Conservation (phyloP, 305 asterid species). For the Fraxinus sp. region DNA sequence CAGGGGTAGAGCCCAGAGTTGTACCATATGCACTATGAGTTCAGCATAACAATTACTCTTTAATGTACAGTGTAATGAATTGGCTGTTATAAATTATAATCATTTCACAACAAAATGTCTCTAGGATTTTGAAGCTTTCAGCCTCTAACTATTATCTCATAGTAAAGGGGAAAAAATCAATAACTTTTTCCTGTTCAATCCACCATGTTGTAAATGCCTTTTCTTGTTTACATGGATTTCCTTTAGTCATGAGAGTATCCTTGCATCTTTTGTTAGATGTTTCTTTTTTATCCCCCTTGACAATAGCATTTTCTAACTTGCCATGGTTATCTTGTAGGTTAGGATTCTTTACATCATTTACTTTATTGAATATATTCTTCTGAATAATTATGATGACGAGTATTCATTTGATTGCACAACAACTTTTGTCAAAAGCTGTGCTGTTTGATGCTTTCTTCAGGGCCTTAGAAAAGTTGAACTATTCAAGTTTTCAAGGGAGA, state of each 20-base stretch:
- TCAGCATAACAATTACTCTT: not conserved
- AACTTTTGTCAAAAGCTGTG: slow-evolving; percentile 9
- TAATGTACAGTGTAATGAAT: too few relatives aligned
- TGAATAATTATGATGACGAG: not conserved
- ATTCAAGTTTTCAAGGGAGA: slow-evolving; percentile 86
- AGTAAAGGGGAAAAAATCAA: too few relatives aligned
- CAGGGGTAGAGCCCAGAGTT: slow-evolving; percentile 6
- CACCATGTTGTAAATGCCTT: not conserved
- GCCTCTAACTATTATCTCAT: not conserved
- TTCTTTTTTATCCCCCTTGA: too few relatives aligned
- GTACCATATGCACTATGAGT: slow-evolving; percentile 1
- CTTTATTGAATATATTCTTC: not conserved
- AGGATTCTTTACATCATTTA: not conserved
- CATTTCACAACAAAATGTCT: not conserved
- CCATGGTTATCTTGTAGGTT: too few relatives aligned
- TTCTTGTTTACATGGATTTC: slow-evolving; percentile 8
- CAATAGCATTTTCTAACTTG: not conserved
- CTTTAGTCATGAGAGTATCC: not conserved
- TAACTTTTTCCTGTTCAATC: too few relatives aligned
- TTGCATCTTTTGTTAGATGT: slow-evolving; percentile 6
- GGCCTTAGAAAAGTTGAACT: slow-evolving; percentile 81
- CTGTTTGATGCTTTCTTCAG: slow-evolving; percentile 33
- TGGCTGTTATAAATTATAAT: too few relatives aligned
- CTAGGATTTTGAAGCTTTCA: not conserved
- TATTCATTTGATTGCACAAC: not conserved